Evolutionary conservation across 768 basidiomycete species (phyloP).

Genomic region (Pleurotus giganteus): DNA sequence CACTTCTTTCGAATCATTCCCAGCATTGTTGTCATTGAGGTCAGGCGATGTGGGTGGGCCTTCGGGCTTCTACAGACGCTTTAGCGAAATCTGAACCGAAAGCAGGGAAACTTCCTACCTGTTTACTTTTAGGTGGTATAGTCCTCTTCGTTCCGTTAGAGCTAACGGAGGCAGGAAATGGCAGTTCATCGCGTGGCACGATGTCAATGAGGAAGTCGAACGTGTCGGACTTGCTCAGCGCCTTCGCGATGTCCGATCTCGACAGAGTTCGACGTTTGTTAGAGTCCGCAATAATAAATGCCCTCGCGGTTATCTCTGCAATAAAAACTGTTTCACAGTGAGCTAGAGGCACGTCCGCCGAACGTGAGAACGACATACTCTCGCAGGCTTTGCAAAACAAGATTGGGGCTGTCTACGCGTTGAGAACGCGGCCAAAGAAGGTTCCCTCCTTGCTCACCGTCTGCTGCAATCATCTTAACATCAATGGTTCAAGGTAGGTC

Average conservation of each 20-base stretch:
- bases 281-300: constrained; percentile 93
- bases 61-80: background rate
- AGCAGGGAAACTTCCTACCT: background rate
- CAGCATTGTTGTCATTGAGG: background rate
- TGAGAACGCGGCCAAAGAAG: constrained; percentile 14
- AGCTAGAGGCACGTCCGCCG: background rate
- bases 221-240: constrained; percentile 89
- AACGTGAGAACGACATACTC: constrained; percentile 54
- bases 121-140: constrained; percentile 3
- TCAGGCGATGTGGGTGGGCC: constrained; percentile 1
- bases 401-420: constrained; percentile 67
- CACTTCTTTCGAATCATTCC: background rate
- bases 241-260: constrained; percentile 90
- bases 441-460: constrained; percentile 50
- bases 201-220: constrained; percentile 98
- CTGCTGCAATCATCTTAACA: constrained; percentile 93
- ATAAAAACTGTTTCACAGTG: constrained; percentile 74
- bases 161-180: constrained; percentile 23
- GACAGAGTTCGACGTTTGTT: constrained; percentile 96
- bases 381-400: constrained; percentile 98
- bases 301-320: constrained; percentile 91
- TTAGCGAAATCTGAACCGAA: background rate
- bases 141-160: constrained; percentile 1
- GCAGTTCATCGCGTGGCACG: constrained; percentile 79
- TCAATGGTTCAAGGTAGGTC: constrained; percentile 9